Conservation (phyloP, 345 rosid genomes). For the Populus alba region DNA sequence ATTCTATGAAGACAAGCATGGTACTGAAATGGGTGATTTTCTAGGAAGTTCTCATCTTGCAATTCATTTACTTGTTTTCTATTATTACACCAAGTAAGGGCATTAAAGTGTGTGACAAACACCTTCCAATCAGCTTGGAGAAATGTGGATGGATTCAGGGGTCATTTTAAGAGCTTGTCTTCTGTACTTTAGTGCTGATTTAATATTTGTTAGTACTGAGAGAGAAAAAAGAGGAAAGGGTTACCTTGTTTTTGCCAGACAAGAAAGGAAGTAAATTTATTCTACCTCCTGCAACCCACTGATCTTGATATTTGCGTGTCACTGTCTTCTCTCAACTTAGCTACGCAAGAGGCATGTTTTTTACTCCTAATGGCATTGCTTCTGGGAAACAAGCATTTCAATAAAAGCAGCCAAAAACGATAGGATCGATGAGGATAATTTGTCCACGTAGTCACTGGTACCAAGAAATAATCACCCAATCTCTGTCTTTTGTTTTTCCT, state of each 20-base stretch:
- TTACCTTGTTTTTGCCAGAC: no score
- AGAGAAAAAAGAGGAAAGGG: no score
- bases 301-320: not conserved
- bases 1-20: not conserved
- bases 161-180: not conserved
- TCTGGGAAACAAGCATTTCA: not conserved
- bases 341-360: not conserved
- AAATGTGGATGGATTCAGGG: conserved; percentile 21
- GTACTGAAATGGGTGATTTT: not conserved
- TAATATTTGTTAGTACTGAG: not conserved
- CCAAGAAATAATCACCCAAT: not conserved
- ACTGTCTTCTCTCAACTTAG: not conserved
- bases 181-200: not conserved
- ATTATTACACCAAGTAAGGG: not conserved
- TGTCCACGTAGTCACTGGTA: not conserved
- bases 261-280: no score
- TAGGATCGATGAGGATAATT: not conserved
- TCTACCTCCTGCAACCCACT: not conserved
- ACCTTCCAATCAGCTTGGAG: conserved; percentile 44
- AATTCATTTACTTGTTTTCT: not conserved
- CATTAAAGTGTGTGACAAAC: conserved; percentile 31
- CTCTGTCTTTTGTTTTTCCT: not conserved
- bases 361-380: not conserved
- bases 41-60: not conserved
- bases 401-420: not conserved